phyloP scores from a whole-genome alignment of 169 alveolate species.

The Plasmodium vivax region DNA sequence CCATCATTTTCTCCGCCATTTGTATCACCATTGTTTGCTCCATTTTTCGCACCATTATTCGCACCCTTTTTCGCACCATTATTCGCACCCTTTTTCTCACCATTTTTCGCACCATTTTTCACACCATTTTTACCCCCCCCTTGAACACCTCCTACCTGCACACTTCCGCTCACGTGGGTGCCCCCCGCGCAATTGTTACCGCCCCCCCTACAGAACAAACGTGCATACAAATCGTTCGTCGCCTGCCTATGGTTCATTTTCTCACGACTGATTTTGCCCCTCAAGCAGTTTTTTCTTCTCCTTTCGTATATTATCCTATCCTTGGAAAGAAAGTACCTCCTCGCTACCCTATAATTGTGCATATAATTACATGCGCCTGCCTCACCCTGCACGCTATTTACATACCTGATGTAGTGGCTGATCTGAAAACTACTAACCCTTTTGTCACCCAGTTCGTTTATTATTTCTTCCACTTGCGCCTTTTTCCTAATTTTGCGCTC shows the following conservation, averaged over 20 bases:
- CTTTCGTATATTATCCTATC: conserved; percentile 44
- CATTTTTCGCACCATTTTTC: neutral
- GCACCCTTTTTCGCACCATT: neutral
- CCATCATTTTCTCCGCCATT: neutral
- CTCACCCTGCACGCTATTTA: conserved; percentile 1
- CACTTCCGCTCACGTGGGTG: neutral
- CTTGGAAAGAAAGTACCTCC: conserved; percentile 1
- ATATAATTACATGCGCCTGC: neutral
- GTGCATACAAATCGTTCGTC: neutral
- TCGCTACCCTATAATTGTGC: neutral
- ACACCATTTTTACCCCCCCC: neutral
- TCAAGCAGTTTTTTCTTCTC: neutral
- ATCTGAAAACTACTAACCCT: neutral
- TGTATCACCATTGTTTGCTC: neutral
- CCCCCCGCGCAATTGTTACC: neutral
- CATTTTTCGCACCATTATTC: neutral
- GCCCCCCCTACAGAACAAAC: neutral
- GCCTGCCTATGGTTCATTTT: neutral
- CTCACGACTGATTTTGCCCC: neutral
- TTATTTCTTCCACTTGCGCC: neutral
- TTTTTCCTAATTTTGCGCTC: neutral
- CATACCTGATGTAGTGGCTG: conserved; percentile 30
- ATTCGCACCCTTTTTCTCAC: neutral
- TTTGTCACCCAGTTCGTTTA: neutral
- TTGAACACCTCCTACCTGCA: neutral